Conservation (phyloP, 2,329 filamentous ascomycete genomes). For the Paecilomyces niveus region DNA sequence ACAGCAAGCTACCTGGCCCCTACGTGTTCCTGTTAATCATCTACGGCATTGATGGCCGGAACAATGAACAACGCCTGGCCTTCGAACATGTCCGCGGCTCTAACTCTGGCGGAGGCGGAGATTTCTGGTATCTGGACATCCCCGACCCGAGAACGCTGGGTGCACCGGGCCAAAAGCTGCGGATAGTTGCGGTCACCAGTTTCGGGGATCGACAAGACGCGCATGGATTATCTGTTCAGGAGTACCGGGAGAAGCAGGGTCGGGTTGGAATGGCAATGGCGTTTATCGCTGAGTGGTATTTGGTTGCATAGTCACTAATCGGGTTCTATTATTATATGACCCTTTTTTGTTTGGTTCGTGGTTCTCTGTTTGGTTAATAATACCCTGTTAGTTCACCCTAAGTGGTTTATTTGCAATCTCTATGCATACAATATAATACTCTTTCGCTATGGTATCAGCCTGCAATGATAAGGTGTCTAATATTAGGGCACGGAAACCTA, state of each 20-base stretch:
- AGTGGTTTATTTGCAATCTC: too few species aligned
- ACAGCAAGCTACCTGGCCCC: conserved; percentile 57
- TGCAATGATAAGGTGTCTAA: too few species aligned
- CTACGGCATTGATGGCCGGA: conserved; percentile 58
- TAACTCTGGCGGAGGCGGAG: conserved; percentile 56
- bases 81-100: conserved; percentile 48
- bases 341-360: too few species aligned
- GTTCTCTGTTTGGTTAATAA: too few species aligned
- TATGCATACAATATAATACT: too few species aligned
- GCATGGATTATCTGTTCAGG: conserved; percentile 44
- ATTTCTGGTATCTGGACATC: conserved; percentile 76
- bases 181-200: conserved; percentile 54
- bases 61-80: conserved; percentile 57
- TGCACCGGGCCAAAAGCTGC: conserved; percentile 59
- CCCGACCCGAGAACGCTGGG: conserved; percentile 56
- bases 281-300: conserved; percentile 48
- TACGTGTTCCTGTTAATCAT: conserved; percentile 65
- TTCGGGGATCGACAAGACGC: conserved; percentile 45
- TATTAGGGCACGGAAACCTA: too few species aligned
- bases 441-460: too few species aligned
- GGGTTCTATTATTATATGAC: background rate
- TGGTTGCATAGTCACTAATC: conserved; percentile 27
- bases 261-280: conserved; percentile 43
- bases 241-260: conserved; percentile 43
- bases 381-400: too few species aligned